Conservation (phyloP, 768 basidiomycete genomes). For the Boletus pseudo-olivaceus region DNA sequence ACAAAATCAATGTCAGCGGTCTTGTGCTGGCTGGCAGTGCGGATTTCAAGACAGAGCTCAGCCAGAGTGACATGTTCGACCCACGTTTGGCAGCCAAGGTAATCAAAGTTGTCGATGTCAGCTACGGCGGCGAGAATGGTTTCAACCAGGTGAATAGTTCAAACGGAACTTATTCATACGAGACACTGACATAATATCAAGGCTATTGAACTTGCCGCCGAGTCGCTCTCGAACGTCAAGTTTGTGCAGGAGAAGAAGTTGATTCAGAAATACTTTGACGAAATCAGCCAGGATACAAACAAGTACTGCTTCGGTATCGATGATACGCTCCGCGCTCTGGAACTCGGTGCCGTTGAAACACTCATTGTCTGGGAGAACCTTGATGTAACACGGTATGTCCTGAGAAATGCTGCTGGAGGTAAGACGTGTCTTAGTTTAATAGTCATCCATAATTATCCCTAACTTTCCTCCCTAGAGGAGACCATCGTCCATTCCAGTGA, state of each 20-base stretch:
- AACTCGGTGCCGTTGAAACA: constrained; percentile 95
- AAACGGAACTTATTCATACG: not conserved
- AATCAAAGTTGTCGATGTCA: constrained; percentile 98
- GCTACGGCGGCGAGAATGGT: constrained; percentile 97
- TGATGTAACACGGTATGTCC: constrained; percentile 81
- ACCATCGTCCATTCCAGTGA: constrained; percentile 77
- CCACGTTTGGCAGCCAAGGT: constrained; percentile 82
- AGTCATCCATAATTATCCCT: not conserved
- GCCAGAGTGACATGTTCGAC: constrained; percentile 96
- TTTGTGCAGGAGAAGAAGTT: constrained; percentile 99
- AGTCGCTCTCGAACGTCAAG: constrained; percentile 96
- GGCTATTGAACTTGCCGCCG: constrained; percentile 96
- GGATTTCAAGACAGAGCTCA: constrained; percentile 98
- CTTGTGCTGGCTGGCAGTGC: constrained; percentile 95
- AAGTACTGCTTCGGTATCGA: constrained; percentile 98
- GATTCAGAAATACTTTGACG: constrained; percentile 98
- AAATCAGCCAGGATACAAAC: constrained; percentile 95
- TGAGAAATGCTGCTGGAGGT: constrained; percentile 93
- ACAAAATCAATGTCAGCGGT: constrained; percentile 97
- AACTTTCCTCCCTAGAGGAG: constrained; percentile 59
- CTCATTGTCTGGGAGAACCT: constrained; percentile 98
- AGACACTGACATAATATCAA: constrained; percentile 25
- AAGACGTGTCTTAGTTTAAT: constrained; percentile 13
- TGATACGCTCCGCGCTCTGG: constrained; percentile 93
- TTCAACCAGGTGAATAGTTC: constrained; percentile 83